Percentiles rank a stretch among this genome's conserved stretches.
phyloP scores from a whole-genome alignment of 1,284 basidiomycete genomes.

The Omphalotus olearius region DNA sequence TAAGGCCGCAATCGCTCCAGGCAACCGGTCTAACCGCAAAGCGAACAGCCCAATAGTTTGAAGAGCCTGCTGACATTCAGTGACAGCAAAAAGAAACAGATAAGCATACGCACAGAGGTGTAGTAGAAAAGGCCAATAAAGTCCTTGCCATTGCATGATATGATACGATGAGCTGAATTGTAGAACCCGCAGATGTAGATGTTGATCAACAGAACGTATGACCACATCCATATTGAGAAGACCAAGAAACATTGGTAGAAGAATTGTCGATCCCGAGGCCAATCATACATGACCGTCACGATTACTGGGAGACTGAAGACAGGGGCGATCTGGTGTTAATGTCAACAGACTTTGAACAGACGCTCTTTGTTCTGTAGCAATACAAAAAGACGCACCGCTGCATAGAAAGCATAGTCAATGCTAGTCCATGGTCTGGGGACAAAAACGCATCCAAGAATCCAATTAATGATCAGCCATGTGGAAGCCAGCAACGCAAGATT shows the following conservation, averaged over 20 bases:
- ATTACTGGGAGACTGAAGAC: conserved; percentile 3
- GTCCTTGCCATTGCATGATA: conserved; percentile 9
- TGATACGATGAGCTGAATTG: neutral
- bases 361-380: neutral
- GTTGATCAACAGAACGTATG: conserved; percentile 9
- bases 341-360: no score
- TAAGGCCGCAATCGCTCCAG: conserved; percentile 41
- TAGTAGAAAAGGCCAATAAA: conserved; percentile 12
- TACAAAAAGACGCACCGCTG: conserved; percentile 4
- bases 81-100: conserved; percentile 18
- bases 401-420: conserved; percentile 9
- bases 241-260: conserved; percentile 8
- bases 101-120: conserved; percentile 2
- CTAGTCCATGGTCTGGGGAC: conserved; percentile 11
- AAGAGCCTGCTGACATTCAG: conserved; percentile 28
- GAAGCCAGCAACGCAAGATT: conserved; percentile 6
- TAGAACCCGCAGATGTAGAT: conserved; percentile 11
- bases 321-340: neutral
- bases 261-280: conserved; percentile 7
- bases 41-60: conserved; percentile 64
- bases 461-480: conserved; percentile 8
- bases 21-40: conserved; percentile 48
- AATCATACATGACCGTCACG: conserved; percentile 13
- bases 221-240: conserved; percentile 13
- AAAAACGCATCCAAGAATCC: conserved; percentile 4